These are phyloP conservation scores for Myotisia sp. DNA, from an alignment of 2,329 filamentous ascomycete species.

Conservation along the genomic window DNA sequence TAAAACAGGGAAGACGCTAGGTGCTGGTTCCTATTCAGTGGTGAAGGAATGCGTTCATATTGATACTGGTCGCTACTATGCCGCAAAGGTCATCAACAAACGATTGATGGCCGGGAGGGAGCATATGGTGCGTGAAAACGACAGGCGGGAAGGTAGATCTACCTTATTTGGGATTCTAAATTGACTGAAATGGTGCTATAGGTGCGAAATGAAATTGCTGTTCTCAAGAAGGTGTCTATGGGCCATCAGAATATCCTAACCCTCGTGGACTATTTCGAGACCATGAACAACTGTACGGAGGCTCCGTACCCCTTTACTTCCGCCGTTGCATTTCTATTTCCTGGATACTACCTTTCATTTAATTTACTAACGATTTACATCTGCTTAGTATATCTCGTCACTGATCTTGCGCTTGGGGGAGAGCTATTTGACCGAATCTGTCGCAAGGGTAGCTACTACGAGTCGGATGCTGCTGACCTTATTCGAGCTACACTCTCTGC, in stretches of 20 bases:
- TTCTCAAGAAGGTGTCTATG: constrained; percentile 96
- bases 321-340: neutral
- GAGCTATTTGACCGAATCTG: constrained; percentile 98
- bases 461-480: constrained; percentile 87
- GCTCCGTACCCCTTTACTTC: too few species aligned
- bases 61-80: constrained; percentile 94
- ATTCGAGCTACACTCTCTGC: constrained; percentile 90
- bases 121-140: constrained; percentile 59
- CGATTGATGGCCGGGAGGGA: constrained; percentile 91
- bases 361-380: neutral
- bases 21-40: constrained; percentile 92
- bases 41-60: constrained; percentile 99
- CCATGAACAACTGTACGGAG: constrained; percentile 80
- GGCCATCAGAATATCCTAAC: constrained; percentile 97
- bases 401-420: constrained; percentile 86
- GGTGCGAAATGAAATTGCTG: constrained; percentile 95
- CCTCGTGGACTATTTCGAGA: constrained; percentile 97
- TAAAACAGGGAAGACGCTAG: constrained; percentile 96
- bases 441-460: constrained; percentile 95
- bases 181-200: constrained; percentile 23
- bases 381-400: constrained; percentile 81
- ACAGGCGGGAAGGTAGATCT: neutral
- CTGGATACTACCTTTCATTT: neutral
- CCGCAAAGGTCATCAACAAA: constrained; percentile 99
- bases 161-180: neutral